Base-by-base conservation (phyloP, 352 stramenopile genomes). In the Phytopythium helicoides region DNA sequence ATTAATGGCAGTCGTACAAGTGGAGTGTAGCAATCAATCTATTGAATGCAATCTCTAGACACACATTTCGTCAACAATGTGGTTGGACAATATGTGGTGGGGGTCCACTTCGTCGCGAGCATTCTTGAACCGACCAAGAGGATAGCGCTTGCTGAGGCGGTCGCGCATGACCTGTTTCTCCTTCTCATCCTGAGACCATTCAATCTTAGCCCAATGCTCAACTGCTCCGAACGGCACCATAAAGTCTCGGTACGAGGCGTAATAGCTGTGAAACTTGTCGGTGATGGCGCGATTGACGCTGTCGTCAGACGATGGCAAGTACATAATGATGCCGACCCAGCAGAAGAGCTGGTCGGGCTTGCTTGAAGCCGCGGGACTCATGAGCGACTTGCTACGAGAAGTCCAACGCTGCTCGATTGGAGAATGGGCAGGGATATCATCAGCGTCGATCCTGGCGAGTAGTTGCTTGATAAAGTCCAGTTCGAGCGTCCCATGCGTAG, bases 341-440 rank as follows among this genome's bases (percentile, higher is more conserved):
- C 82, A 98, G 57, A 95, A 95, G 12, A 96, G 50, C 52, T 89
- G 79, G 11, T 66, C 51, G 0, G 70, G 55, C 44, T 92, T 86
- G n/a, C 60, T 60, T 23, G 86, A 78, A 64, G 78, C 86, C 10
- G 94, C 96, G 14, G 97, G 97, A 40, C 90, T 98, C 79, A 99
- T 96, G 10, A 64, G 63, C 4, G 95, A 97, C 22, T 68, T 84
- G 38, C 92, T 98, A 28, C 76, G 77, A 44, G 90, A 74, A 1
- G 94, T 97, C 97, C 97, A 99, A 19, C 97, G 84, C 71, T 99
- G 97, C 72, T 99, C 97, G 56, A 99, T 99, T 0, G 97, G 97
- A 33, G 93, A 82, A 52, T 96, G 96, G 9, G 97, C 96, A 2
- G 97, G 92, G 42, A 99, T 92, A 26, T 87, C 74, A n/a, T 89